Conservation (phyloP, 805 yeast genomes). For the Kurtzmaniella cleridarum region DNA sequence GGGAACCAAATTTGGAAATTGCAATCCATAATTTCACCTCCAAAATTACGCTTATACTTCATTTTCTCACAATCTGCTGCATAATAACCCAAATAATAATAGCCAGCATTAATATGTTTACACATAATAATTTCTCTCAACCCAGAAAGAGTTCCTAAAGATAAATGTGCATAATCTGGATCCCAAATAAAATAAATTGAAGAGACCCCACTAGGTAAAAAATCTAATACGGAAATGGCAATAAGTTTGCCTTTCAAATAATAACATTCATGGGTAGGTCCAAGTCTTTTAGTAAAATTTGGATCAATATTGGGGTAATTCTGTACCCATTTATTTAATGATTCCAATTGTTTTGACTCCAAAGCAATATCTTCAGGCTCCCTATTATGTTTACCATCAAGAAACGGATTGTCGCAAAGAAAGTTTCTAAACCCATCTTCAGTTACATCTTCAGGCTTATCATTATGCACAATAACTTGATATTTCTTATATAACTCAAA, state of each 20-base stretch:
- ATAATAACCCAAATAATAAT: conserved; percentile 77
- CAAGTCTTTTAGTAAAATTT: conserved; percentile 25
- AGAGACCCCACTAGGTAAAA: conserved; percentile 71
- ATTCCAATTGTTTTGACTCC: conserved; percentile 29
- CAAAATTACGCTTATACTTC: conserved; percentile 75
- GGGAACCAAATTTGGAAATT: conserved; percentile 41
- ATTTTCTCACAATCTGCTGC: conserved; percentile 76
- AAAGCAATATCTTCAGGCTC: conserved; percentile 16
- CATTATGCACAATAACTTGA: conserved; percentile 68
- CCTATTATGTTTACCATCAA: conserved; percentile 3
- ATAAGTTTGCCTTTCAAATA: conserved; percentile 57
- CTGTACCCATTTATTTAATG: conserved; percentile 37
- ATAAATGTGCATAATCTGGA: conserved; percentile 64
- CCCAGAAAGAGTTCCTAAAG: conserved; percentile 76
- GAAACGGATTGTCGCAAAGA: conserved; percentile 65
- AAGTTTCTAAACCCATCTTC: conserved; percentile 53
- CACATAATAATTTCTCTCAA: conserved; percentile 61
- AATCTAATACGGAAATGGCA: conserved; percentile 73
- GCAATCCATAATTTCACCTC: conserved; percentile 66
- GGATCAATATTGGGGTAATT: conserved; percentile 9
- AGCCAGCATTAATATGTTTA: conserved; percentile 38
- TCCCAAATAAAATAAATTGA: conserved; percentile 88
- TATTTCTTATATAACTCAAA: conserved; percentile 59
- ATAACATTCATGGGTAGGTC: conserved; percentile 78
- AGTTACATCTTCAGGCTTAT: conserved; percentile 42